phyloP scores from a whole-genome alignment of 2,329 filamentous ascomycete genomes.

The Aureobasidium mangrovei region DNA sequence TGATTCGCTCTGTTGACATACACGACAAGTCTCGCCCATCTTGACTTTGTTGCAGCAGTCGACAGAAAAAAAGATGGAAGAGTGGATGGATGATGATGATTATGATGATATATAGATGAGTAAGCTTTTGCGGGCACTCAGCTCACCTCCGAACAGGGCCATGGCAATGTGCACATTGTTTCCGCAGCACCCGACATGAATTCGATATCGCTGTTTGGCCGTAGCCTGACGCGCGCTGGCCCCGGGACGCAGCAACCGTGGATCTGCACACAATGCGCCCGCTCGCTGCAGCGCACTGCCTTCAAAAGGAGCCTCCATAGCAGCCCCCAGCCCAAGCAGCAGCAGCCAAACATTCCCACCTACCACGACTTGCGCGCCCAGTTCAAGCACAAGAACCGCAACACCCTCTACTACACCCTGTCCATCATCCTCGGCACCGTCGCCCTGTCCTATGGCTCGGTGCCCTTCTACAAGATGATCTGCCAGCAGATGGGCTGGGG shows the following conservation, averaged over 20 bases:
- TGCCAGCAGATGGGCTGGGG: slow-evolving; percentile 79
- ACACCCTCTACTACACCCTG: slow-evolving; percentile 63
- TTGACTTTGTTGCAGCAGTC: not conserved
- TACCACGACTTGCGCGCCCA: slow-evolving; percentile 58
- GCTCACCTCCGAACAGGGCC: slow-evolving; percentile 18
- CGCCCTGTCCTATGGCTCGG: slow-evolving; percentile 71
- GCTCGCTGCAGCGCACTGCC: slow-evolving; percentile 21
- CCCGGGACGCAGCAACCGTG: slow-evolving; percentile 24
- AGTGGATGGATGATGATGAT: not conserved
- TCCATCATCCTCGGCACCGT: slow-evolving; percentile 73
- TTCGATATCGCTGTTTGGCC: not conserved
- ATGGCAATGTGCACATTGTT: slow-evolving; percentile 5
- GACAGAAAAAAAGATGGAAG: not conserved
- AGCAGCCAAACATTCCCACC: slow-evolving; percentile 34
- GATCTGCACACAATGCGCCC: slow-evolving; percentile 31
- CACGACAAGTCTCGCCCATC: slow-evolving; percentile 33
- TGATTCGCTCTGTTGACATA: slow-evolving; percentile 36
- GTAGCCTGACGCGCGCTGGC: slow-evolving; percentile 1
- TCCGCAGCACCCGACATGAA: slow-evolving; percentile 17
- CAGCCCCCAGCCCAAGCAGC: slow-evolving; percentile 25
- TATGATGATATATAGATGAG: slow-evolving; percentile 8
- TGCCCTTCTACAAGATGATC: slow-evolving; percentile 85
- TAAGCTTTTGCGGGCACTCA: slow-evolving; percentile 16
- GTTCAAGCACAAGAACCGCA: slow-evolving; percentile 59
- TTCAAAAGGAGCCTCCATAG: slow-evolving; percentile 25